Evolutionary conservation across 2,329 filamentous ascomycete species (phyloP).

Genomic region (Cercospora sp.): DNA sequence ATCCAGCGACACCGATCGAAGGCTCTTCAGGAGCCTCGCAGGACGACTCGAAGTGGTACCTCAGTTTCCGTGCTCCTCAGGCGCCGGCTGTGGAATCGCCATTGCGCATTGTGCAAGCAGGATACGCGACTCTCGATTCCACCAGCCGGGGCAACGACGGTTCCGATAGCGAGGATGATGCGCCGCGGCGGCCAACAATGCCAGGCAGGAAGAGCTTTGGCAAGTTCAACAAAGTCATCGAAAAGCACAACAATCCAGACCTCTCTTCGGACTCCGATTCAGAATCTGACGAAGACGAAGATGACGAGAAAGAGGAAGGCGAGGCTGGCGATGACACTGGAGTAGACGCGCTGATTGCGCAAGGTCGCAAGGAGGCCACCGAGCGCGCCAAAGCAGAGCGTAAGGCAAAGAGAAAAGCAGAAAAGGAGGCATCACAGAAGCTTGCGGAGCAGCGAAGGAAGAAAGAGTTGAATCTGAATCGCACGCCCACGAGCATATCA

Average conservation of each 20-base stretch:
- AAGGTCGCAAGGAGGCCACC: slow-evolving; percentile 48
- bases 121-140: slow-evolving; percentile 55
- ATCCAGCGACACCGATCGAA: slow-evolving; percentile 30
- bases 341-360: slow-evolving; percentile 47
- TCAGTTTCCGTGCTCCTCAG: slow-evolving; percentile 56
- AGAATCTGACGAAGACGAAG: slow-evolving; percentile 38
- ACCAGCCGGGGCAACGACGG: slow-evolving; percentile 30
- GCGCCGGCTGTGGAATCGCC: slow-evolving; percentile 41
- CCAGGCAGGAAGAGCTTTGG: slow-evolving; percentile 53
- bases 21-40: slow-evolving; percentile 61
- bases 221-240: slow-evolving; percentile 45
- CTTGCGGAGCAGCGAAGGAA: slow-evolving; percentile 61
- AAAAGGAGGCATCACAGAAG: slow-evolving; percentile 51
- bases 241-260: slow-evolving; percentile 45
- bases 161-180: slow-evolving; percentile 39
- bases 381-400: slow-evolving; percentile 46
- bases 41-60: slow-evolving; percentile 73
- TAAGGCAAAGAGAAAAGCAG: slow-evolving; percentile 51
- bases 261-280: slow-evolving; percentile 35
- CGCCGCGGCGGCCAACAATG: slow-evolving; percentile 34
- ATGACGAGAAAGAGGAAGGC: slow-evolving; percentile 39
- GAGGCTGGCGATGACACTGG: slow-evolving; percentile 46
- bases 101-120: slow-evolving; percentile 60
- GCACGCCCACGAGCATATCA: slow-evolving; percentile 53
- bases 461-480: slow-evolving; percentile 67